Conservation (phyloP, 2,329 filamentous ascomycete genomes). For the Incumbomyces delicatus region DNA sequence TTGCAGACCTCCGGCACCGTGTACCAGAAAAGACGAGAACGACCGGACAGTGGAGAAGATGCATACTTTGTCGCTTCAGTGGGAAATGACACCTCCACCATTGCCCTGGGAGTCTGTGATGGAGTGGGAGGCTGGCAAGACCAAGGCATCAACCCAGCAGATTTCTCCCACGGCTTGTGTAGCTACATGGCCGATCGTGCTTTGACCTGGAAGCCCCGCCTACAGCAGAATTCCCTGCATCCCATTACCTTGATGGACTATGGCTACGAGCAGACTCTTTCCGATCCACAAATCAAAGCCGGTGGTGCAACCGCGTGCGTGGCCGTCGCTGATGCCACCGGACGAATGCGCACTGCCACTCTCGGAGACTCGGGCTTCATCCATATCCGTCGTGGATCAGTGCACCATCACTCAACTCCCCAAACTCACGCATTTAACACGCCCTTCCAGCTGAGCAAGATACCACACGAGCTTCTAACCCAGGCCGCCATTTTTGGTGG, state of each 20-base stretch:
- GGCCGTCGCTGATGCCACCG: constrained; percentile 63
- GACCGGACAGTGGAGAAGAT: constrained; percentile 81
- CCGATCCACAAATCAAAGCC: constrained; percentile 62
- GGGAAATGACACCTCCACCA: constrained; percentile 57
- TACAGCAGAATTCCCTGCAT: constrained; percentile 28
- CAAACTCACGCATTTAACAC: constrained; percentile 98
- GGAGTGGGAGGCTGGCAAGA: constrained; percentile 94
- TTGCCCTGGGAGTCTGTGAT: constrained; percentile 84
- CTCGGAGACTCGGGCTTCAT: constrained; percentile 92
- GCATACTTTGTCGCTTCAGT: constrained; percentile 85
- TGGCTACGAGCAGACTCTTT: constrained; percentile 73
- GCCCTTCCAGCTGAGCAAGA: constrained; percentile 83
- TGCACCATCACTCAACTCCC: constrained; percentile 70
- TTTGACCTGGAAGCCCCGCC: constrained; percentile 41
- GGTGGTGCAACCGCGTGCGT: constrained; percentile 90
- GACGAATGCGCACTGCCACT: constrained; percentile 78
- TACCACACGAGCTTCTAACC: constrained; percentile 67
- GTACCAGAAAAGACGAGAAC: constrained; percentile 51
- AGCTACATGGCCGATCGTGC: constrained; percentile 80
- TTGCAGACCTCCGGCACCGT: constrained; percentile 26
- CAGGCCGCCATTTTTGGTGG: constrained; percentile 79
- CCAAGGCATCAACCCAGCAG: constrained; percentile 82
- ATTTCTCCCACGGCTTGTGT: constrained; percentile 91
- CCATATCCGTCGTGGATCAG: constrained; percentile 72
- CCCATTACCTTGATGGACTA: constrained; percentile 66